phyloP scores from a whole-genome alignment of 192 early-diverging fungal genomes.

The Backusella psychrophila region DNA sequence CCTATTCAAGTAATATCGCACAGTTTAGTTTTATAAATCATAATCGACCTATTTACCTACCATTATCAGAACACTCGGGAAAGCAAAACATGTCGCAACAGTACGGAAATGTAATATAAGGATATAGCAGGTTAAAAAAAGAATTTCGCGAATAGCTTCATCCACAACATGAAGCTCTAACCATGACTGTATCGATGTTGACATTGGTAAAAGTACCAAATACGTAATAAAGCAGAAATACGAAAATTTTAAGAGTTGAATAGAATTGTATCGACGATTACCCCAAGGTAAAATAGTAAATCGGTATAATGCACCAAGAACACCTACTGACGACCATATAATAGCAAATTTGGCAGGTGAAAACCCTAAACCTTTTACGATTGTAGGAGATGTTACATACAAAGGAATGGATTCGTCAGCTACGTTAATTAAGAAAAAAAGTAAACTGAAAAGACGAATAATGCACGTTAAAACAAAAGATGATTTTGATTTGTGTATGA shows the following conservation, averaged over 20 bases:
- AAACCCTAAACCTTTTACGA: constrained; percentile 45
- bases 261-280: constrained; percentile 26
- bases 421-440: constrained; percentile 46
- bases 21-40: not conserved
- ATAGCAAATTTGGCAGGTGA: constrained; percentile 38
- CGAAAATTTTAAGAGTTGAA: constrained; percentile 25
- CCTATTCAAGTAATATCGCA: constrained; percentile 26
- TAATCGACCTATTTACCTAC: constrained; percentile 19
- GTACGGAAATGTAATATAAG: constrained; percentile 2
- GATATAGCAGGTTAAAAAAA: constrained; percentile 8
- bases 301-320: constrained; percentile 35
- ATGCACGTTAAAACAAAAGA: not conserved
- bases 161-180: constrained; percentile 9
- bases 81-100: constrained; percentile 22
- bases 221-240: constrained; percentile 31
- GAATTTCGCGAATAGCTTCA: not conserved
- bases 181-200: constrained; percentile 22
- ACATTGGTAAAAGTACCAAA: constrained; percentile 39
- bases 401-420: constrained; percentile 46
- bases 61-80: constrained; percentile 48
- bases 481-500: not conserved
- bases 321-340: constrained; percentile 40
- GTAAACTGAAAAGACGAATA: constrained; percentile 13
- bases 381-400: constrained; percentile 13
- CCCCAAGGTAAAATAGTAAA: constrained; percentile 46